Evolutionary conservation across 129 eudicot species (phyloP).

Genomic region (Daucus carota): DH1_v3.0 NC_030382.2:37115501-37116000

Average conservation of each 20-base stretch:
- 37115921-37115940: background rate
- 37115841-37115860: background rate
- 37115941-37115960: too few relatives aligned
- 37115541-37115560: background rate
- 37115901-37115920: background rate
- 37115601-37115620: background rate
- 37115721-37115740: background rate
- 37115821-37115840: background rate
- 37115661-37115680: background rate
- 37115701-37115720: background rate
- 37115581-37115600: background rate
- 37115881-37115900: slow-evolving; percentile 5
- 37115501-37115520: too few relatives aligned
- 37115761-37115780: background rate
- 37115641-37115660: background rate
- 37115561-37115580: background rate
- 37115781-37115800: background rate
- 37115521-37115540: too few relatives aligned
- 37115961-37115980: background rate
- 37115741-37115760: background rate
- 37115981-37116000: background rate
- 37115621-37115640: background rate
- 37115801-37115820: slow-evolving; percentile 1
- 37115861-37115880: background rate
- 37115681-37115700: background rate